A percentile compares a stretch with the other conserved stretches of the same genome.
phyloP scores from a whole-genome alignment of 306 rosid genomes.

The Macrotyloma uniflorum region DNA sequence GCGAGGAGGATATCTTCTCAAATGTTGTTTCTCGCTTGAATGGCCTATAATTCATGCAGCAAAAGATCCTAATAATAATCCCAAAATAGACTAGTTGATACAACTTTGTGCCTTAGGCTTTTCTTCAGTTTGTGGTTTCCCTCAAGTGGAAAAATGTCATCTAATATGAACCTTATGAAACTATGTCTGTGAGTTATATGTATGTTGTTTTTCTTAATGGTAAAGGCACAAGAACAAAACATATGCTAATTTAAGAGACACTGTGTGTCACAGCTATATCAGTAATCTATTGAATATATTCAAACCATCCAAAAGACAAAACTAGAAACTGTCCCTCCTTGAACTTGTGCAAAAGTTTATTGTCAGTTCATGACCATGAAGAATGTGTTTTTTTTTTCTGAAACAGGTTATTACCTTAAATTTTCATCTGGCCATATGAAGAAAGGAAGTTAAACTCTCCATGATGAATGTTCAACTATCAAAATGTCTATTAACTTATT shows the following conservation, averaged over 20 bases:
- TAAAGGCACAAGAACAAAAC: neutral
- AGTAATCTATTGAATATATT: neutral
- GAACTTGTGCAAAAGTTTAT: neutral
- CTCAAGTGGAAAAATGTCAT: neutral
- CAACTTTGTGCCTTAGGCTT: neutral
- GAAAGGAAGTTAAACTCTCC: neutral
- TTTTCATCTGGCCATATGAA: neutral
- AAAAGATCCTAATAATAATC: neutral
- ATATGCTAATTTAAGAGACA: neutral
- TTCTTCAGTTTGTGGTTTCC: neutral
- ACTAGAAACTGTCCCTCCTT: neutral
- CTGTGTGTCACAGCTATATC: neutral
- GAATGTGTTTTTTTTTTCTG: neutral
- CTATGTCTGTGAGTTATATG: neutral
- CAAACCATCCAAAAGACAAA: neutral
- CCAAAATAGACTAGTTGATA: conserved; percentile 7
- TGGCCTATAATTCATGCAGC: neutral
- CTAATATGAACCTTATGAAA: conserved; percentile 2
- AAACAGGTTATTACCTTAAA: neutral
- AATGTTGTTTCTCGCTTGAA: conserved; percentile 40
- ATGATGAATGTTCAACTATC: neutral
- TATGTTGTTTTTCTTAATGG: neutral
- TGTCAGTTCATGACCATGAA: neutral
- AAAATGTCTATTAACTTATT: neutral
- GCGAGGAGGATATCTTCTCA: conserved; percentile 49